A percentile compares a stretch with the other conserved stretches of the same genome.
These are phyloP conservation scores for Herpetospermum pedunculosum DNA, from an alignment of 306 rosid genomes.

Conservation along the genomic window DNA sequence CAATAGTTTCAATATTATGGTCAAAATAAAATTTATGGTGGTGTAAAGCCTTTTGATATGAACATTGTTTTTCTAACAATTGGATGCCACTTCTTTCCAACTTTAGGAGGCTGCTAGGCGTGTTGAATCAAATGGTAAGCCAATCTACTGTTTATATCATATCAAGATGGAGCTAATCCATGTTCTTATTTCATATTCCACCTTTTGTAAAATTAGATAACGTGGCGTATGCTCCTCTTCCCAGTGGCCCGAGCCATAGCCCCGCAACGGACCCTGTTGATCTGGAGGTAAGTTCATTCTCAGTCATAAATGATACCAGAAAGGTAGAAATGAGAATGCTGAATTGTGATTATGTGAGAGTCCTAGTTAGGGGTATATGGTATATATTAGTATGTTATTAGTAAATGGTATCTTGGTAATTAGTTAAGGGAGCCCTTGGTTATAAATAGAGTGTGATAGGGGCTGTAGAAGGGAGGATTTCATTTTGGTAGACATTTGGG, in stretches of 20 bases:
- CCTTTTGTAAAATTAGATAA: constrained; percentile 27
- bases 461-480: too few species aligned
- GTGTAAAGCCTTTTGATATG: not conserved
- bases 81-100: constrained; percentile 19
- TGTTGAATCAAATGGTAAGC: constrained; percentile 47
- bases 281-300: constrained; percentile 19
- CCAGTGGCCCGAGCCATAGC: constrained; percentile 40
- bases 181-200: not conserved
- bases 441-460: too few species aligned
- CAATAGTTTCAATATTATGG: not conserved
- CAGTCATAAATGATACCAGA: not conserved
- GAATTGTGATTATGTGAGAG: constrained; percentile 12
- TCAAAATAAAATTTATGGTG: not conserved
- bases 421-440: too few species aligned
- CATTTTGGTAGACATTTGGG: too few species aligned
- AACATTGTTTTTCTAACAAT: constrained; percentile 16
- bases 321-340: constrained; percentile 2
- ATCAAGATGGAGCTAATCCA: not conserved
- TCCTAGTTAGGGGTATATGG: too few species aligned
- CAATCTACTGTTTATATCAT: constrained; percentile 2
- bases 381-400: too few species aligned
- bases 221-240: constrained; percentile 67
- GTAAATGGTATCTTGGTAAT: too few species aligned
- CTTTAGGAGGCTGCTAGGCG: constrained; percentile 53
- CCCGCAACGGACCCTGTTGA: constrained; percentile 20